phyloP scores from a whole-genome alignment of 495 filamentous ascomycete genomes.

The Neurospora sp. region DNA sequence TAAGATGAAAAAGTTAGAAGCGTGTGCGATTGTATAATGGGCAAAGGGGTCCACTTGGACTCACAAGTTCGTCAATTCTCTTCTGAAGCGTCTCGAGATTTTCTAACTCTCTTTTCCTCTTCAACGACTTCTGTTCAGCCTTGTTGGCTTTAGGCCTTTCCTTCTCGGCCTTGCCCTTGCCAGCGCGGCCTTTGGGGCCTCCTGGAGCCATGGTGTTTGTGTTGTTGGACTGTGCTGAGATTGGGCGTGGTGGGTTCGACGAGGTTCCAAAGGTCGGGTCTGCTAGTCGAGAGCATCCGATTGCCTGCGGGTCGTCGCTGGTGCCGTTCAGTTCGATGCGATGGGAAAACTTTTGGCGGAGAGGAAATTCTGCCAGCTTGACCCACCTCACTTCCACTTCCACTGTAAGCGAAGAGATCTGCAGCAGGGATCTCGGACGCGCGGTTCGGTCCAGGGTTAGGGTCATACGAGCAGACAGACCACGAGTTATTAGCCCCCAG shows the following conservation, averaged over 20 bases:
- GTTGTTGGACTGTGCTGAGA: neutral
- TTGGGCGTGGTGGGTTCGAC: conserved; percentile 10
- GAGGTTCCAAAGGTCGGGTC: neutral
- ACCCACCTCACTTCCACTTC: conserved; percentile 5
- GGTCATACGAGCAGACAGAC: neutral
- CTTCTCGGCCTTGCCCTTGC: conserved; percentile 6
- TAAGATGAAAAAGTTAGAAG: neutral
- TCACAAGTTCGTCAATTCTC: conserved; percentile 30
- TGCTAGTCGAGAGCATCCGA: neutral
- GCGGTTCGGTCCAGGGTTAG: neutral
- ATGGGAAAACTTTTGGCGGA: conserved; percentile 26
- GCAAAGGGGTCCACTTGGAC: neutral
- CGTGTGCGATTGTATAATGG: neutral
- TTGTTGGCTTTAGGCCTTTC: conserved; percentile 20
- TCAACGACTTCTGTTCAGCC: conserved; percentile 27
- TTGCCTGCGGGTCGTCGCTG: neutral
- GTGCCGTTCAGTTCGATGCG: neutral
- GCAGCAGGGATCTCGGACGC: neutral
- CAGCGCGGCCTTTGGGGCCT: conserved; percentile 8
- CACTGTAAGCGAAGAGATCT: neutral
- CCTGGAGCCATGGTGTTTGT: conserved; percentile 12
- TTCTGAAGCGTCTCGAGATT: conserved; percentile 48
- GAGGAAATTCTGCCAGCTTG: conserved; percentile 22
- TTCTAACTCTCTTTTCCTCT: conserved; percentile 40
- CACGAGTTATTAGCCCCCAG: neutral